A percentile compares a stretch with the other conserved stretches of the same genome.
Evolutionary conservation across 2,329 filamentous ascomycete genomes (phyloP).

Genomic region (Hymenoscyphus repandus): DNA sequence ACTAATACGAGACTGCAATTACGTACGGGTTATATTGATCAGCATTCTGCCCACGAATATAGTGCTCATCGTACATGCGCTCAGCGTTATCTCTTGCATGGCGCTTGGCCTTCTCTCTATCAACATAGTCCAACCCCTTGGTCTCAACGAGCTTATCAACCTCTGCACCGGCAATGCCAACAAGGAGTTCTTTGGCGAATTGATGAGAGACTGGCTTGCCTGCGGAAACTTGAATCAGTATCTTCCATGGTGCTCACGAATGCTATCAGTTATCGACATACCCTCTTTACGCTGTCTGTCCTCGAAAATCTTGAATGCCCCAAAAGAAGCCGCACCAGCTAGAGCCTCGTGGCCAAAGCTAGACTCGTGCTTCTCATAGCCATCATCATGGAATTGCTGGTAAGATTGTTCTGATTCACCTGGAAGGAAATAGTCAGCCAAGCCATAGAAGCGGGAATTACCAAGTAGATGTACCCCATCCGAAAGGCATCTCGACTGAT

Average conservation of each 20-base stretch:
- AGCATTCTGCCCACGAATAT: conserved; percentile 41
- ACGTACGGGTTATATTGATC: conserved; percentile 54
- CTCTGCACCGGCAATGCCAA: conserved; percentile 67
- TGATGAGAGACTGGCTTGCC: conserved; percentile 66
- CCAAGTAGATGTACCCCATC: conserved; percentile 21
- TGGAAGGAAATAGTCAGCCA: conserved; percentile 18
- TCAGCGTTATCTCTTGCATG: conserved; percentile 54
- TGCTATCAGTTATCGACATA: conserved; percentile 31
- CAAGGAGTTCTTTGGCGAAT: conserved; percentile 74
- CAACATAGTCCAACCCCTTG: conserved; percentile 57
- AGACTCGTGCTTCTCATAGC: conserved; percentile 51
- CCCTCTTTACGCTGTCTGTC: conserved; percentile 67
- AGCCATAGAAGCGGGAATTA: background rate
- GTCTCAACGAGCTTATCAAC: conserved; percentile 71
- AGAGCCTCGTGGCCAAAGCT: conserved; percentile 68
- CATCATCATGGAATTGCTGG: conserved; percentile 37
- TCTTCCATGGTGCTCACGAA: background rate
- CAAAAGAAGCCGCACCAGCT: conserved; percentile 71
- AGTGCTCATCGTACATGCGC: conserved; percentile 58
- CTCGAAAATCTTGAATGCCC: conserved; percentile 75
- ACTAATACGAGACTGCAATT: background rate
- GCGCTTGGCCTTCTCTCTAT: conserved; percentile 52
- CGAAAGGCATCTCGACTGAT: conserved; percentile 26
- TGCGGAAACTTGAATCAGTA: conserved; percentile 27
- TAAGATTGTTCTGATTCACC: conserved; percentile 40